Evolutionary conservation across 2,329 filamentous ascomycete species (phyloP), one percentile per base, ranked within the genome.

Genomic region (Coleophoma eucalyptorum): DNA sequence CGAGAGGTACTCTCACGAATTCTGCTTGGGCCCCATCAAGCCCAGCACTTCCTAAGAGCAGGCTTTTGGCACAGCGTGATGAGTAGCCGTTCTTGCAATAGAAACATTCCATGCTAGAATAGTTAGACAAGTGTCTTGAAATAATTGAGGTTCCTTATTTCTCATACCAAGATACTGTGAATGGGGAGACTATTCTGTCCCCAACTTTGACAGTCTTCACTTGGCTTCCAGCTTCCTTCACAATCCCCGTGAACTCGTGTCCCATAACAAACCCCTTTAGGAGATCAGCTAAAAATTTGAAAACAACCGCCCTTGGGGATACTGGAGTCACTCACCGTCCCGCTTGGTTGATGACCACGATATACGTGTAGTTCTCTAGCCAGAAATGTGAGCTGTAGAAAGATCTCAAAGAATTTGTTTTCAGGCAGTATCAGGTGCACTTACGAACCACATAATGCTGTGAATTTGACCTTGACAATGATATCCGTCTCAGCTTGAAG

Each of bases 391-490:
- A 32, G 44, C 42, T 18, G 46, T 18, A 38, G 4, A 5, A 38
- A 18, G 16, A 38, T 38, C 35, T 12, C 13, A 26, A 26, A 26
- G 10, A 2, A 8, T 8, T 8, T 26, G 3, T 2, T 38, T 6
- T n/a, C 15, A 38, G 35, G 16, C 6, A 38, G 37, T n/a, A 47
- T 44, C 12, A 11, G 13, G 12, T 13, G 15, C 11, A 73, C 81
- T 65, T 73, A 91, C 88, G 87, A 92, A 65, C 91, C 91, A 66
- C 91, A 96, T 34, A 96, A 77, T 12, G 89, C 91, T 20, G 89
- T 89, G 60, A 88, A 87, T 53, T 82, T 78, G 26, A 95, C 89
- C 67, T 89, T 90, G 63, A 95, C 81, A 59, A 96, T 84, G 54
- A 92, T 80, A 65, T 96, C 91, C 54, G 76, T 78, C 11, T 82